Evolutionary conservation across 108 stramenopile genomes (phyloP).

Genomic region (Cyclotella choctawhatcheeana): DNA sequence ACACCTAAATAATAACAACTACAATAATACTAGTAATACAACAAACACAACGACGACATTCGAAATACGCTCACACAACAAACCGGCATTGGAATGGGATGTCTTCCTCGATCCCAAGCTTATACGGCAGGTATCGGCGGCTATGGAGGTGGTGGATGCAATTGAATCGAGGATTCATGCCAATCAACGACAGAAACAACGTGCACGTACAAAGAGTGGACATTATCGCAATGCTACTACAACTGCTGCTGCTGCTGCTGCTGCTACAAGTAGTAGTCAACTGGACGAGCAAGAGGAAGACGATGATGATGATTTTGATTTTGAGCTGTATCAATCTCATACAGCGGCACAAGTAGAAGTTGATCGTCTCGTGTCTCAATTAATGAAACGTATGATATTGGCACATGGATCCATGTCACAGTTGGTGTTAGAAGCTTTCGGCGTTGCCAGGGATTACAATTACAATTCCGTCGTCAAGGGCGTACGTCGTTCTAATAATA

Average conservation of each 20-base stretch:
- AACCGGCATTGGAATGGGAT: constrained; percentile 54
- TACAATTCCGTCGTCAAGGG: constrained; percentile 49
- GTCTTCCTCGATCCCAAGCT: constrained; percentile 63
- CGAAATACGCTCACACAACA: constrained; percentile 12
- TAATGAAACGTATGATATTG: constrained; percentile 53
- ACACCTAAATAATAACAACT: neutral
- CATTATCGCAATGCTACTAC: too few species aligned
- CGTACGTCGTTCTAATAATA: constrained; percentile 10
- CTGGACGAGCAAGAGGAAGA: neutral
- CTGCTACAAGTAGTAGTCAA: neutral
- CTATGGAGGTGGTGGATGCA: constrained; percentile 25
- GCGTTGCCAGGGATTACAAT: constrained; percentile 52
- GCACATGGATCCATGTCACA: constrained; percentile 62
- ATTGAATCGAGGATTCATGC: constrained; percentile 26
- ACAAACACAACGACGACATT: neutral
- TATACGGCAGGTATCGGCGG: constrained; percentile 37
- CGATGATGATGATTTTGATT: constrained; percentile 15
- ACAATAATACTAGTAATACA: neutral
- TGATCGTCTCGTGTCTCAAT: constrained; percentile 42
- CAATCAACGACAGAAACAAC: too few species aligned
- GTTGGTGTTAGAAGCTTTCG: constrained; percentile 57
- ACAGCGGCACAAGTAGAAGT: constrained; percentile 55
- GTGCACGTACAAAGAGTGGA: too few species aligned
- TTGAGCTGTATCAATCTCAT: constrained; percentile 43
- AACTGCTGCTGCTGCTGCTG: neutral